phyloP scores from a whole-genome alignment of 2,329 filamentous ascomycete genomes.

The Fusarium anthophilum region DNA sequence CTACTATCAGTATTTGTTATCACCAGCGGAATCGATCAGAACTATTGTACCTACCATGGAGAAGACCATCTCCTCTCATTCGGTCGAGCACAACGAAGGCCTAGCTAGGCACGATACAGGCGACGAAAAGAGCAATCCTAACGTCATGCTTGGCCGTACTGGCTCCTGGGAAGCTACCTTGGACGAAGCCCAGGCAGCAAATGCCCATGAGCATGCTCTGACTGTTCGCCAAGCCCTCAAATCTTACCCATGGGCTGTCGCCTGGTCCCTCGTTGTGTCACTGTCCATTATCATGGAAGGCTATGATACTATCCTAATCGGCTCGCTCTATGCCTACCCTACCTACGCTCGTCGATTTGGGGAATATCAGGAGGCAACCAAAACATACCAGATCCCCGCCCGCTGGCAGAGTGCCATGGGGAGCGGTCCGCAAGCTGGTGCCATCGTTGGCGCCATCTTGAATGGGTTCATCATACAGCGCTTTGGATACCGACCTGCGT shows the following conservation, averaged over 20 bases:
- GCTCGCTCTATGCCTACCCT: neutral
- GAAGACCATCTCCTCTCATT: neutral
- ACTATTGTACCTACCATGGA: neutral
- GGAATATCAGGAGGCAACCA: neutral
- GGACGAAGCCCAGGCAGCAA: neutral
- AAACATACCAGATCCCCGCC: neutral
- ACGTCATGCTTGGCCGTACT: rapidly evolving
- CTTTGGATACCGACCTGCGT: neutral
- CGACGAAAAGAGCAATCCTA: rapidly evolving
- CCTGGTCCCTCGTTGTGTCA: neutral
- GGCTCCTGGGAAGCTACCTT: neutral
- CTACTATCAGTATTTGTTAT: neutral
- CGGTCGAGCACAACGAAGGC: neutral
- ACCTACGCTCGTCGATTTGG: neutral
- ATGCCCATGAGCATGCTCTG: neutral
- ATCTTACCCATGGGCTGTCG: neutral
- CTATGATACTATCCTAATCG: neutral
- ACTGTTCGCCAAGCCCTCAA: neutral
- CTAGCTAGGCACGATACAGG: neutral
- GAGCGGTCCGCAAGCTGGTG: neutral
- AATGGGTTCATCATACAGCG: neutral
- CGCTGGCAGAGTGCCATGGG: neutral
- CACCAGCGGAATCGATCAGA: neutral
- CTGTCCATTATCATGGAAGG: neutral
- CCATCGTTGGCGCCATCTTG: neutral